Base-by-base conservation (phyloP, 805 yeast species). In the Cyberlindnera misumaiensis region DNA sequence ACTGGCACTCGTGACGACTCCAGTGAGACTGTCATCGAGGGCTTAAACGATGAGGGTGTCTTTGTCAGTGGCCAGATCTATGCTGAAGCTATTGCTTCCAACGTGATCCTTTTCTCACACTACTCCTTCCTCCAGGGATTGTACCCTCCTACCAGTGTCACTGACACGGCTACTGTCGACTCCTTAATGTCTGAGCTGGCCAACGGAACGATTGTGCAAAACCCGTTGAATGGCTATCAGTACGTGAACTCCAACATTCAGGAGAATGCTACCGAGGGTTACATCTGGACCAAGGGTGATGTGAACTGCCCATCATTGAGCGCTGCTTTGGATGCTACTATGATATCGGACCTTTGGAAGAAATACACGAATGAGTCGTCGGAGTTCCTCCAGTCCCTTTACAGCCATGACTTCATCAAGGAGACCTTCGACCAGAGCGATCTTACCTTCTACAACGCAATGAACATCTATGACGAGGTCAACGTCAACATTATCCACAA, bases 81-180 rank as follows among this genome's bases (percentile, higher is more conserved):
- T 37, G 64, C 67, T 11, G 64, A 61, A 38, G 59, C 62, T 14
- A 56, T 62, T 22, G 34, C 49, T 13, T 41, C 56, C 7, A 59
- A 57, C 18, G 72, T 69, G 26, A 53, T 71, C 30, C 55, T 59
- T 28, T 61, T 60, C 52, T 62, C 72, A 15, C 72, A 67, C 41
- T 40, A 59, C 40, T 59, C 73, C 4, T 71, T 68, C 54, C 46
- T 68, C 30, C 75, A 71, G 50, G 75, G 75, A 26, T 49, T 70
- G 28, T 71, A 65, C 45, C 75, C 75, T 12, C 69, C 73, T 17
- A 58, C 58, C 20, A 50, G 55, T 34, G 42, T 53, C 6, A 51
- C 51, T 32, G 34, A 38, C 8, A 31, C 40, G 6, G 52, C 34
- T 17, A 36, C 52, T 18, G 45, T 44, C 14, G 58, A 45, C 22